These are phyloP conservation scores for Euphorbia peplus DNA, from an alignment of 345 rosid genomes.

Conservation along the genomic window DNA sequence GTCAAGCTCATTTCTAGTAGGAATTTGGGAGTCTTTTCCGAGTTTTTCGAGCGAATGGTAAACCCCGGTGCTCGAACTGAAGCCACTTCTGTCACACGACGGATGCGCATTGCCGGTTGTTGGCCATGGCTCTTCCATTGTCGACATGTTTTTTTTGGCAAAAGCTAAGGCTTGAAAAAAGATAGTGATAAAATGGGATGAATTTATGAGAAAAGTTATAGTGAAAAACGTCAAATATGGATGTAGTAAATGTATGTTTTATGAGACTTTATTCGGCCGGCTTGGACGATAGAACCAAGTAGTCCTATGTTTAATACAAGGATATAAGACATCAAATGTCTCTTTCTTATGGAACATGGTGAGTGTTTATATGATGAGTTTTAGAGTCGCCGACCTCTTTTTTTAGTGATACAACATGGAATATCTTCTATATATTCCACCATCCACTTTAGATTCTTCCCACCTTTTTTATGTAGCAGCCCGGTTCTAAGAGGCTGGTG, in stretches of 20 bases:
- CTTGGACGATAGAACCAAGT: background rate
- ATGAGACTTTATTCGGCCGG: background rate
- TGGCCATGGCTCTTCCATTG: constrained; percentile 20
- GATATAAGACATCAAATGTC: background rate
- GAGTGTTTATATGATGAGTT: background rate
- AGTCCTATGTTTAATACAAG: too few species aligned
- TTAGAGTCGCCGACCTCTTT: too few species aligned
- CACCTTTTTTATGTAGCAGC: too few species aligned
- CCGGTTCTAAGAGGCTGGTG: too few species aligned
- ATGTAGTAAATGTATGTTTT: background rate
- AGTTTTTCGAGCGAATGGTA: constrained; percentile 39
- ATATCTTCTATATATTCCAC: too few species aligned
- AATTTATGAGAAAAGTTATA: background rate
- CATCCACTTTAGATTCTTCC: too few species aligned
- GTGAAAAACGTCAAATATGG: background rate
- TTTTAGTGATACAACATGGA: too few species aligned
- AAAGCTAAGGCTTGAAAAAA: background rate
- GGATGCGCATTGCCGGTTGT: background rate
- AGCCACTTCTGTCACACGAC: constrained; percentile 25
- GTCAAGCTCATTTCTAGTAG: constrained; percentile 35
- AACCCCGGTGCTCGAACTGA: constrained; percentile 36
- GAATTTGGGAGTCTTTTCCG: constrained; percentile 29
- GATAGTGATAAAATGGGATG: too few species aligned
- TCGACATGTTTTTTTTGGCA: constrained; percentile 34
- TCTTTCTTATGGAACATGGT: background rate